A percentile compares a stretch with the other conserved stretches of the same genome.
These are phyloP conservation scores for Nevesoporus exiguus DNA, from an alignment of 768 basidiomycete genomes.

Conservation along the genomic window DNA sequence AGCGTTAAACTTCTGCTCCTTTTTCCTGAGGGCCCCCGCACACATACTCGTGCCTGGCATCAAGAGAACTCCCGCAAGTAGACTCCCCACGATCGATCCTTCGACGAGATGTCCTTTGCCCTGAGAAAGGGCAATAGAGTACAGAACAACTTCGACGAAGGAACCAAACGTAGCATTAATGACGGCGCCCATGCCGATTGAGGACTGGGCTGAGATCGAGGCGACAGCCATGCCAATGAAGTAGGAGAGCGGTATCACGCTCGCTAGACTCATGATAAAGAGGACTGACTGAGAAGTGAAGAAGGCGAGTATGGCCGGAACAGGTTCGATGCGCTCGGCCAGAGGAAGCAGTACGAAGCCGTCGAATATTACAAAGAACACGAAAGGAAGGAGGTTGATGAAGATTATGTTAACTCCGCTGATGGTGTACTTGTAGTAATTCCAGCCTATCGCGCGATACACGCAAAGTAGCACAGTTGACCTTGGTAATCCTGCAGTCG, in stretches of 20 bases:
- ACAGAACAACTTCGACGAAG: slow-evolving; percentile 96
- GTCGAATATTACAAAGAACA: slow-evolving; percentile 96
- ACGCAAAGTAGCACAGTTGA: slow-evolving; percentile 93
- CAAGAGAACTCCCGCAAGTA: slow-evolving; percentile 91
- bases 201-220: slow-evolving; percentile 96
- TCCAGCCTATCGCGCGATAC: slow-evolving; percentile 82
- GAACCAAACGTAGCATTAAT: slow-evolving; percentile 99
- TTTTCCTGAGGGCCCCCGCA: slow-evolving; percentile 80
- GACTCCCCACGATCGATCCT: slow-evolving; percentile 92
- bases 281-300: slow-evolving; percentile 75
- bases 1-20: slow-evolving; percentile 99
- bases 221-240: slow-evolving; percentile 99
- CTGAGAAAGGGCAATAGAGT: slow-evolving; percentile 84
- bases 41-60: slow-evolving; percentile 99
- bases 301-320: slow-evolving; percentile 63
- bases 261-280: slow-evolving; percentile 79
- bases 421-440: slow-evolving; percentile 99
- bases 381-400: slow-evolving; percentile 88
- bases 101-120: slow-evolving; percentile 93
- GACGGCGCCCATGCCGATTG: slow-evolving; percentile 98
- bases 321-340: slow-evolving; percentile 58
- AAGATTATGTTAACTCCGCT: slow-evolving; percentile 99
- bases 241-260: slow-evolving; percentile 95
- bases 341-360: slow-evolving; percentile 76
- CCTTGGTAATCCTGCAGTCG: slow-evolving; percentile 59